Percentiles rank a stretch among this genome's conserved stretches.
These are phyloP conservation scores for Mortierella alpina DNA, from an alignment of 192 early-diverging fungal species.

Conservation along the genomic window DNA sequence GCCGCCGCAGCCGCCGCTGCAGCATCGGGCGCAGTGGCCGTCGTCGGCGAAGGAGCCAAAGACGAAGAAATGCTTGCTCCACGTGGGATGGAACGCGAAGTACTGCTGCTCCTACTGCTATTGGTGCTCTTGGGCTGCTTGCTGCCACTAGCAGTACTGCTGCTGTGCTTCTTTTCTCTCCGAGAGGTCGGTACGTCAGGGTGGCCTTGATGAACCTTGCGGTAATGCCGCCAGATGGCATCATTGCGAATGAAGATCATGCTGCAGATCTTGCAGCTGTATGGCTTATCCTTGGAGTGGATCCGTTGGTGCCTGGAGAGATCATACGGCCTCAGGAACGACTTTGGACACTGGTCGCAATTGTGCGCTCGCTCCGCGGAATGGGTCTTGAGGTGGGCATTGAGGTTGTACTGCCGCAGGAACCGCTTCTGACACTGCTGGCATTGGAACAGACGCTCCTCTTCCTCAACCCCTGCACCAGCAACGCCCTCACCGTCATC, in stretches of 20 bases:
- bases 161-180: constrained; percentile 10
- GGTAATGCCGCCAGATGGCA: constrained; percentile 80
- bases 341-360: constrained; percentile 9
- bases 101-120: no score
- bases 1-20: no score
- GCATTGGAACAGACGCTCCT: constrained; percentile 30
- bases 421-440: constrained; percentile 21
- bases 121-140: no score
- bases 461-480: background rate
- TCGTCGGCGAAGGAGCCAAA: background rate
- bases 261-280: constrained; percentile 73
- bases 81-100: no score
- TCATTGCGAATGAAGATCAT: constrained; percentile 80
- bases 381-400: constrained; percentile 46
- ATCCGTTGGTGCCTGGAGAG: constrained; percentile 85
- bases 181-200: constrained; percentile 36
- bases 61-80: no score
- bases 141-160: no score
- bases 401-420: constrained; percentile 46
- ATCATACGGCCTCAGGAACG: constrained; percentile 55
- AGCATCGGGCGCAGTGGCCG: background rate
- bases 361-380: background rate
- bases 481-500: background rate
- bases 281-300: constrained; percentile 78
- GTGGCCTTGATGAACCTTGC: constrained; percentile 54